Conservation (phyloP, 2,329 filamentous ascomycete genomes). For the Gliomastix tumulicola region DNA sequence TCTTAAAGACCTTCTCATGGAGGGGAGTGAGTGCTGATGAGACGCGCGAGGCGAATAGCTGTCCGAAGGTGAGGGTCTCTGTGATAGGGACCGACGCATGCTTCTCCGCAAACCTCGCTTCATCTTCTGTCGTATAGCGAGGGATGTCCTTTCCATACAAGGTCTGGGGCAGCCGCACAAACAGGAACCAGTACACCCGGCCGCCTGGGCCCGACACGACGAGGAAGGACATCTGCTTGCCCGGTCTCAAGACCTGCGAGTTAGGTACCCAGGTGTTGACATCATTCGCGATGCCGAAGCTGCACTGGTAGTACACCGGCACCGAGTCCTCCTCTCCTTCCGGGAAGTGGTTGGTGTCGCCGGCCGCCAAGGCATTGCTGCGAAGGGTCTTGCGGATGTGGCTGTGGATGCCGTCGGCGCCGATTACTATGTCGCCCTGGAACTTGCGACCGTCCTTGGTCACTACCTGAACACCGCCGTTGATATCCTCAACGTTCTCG, state of each 20-base stretch:
- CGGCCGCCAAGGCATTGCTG: slow-evolving; percentile 11
- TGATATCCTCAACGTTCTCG: slow-evolving; percentile 4
- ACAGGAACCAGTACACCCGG: slow-evolving; percentile 1
- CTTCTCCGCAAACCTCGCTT: slow-evolving; percentile 13
- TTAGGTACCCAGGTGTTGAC: slow-evolving; percentile 7
- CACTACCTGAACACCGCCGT: slow-evolving; percentile 14
- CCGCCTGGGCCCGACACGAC: background rate
- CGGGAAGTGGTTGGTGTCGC: slow-evolving; percentile 14
- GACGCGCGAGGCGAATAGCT: slow-evolving; percentile 16
- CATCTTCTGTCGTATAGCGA: background rate
- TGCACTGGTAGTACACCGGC: slow-evolving; percentile 20
- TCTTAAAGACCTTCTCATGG: slow-evolving; percentile 20
- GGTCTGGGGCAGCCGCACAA: background rate
- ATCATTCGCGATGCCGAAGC: slow-evolving; percentile 26
- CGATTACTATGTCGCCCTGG: background rate
- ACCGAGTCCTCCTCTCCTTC: slow-evolving; percentile 12
- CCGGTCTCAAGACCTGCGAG: background rate
- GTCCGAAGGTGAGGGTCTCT: slow-evolving; percentile 14
- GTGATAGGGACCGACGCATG: slow-evolving; percentile 11
- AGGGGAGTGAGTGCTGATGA: slow-evolving; percentile 19
- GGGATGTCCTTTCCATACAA: background rate
- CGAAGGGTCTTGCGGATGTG: background rate
- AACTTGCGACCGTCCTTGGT: background rate
- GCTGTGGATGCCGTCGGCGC: background rate
- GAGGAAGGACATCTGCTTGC: background rate